Evolutionary conservation across 805 yeast genomes (phyloP).

Genomic region (Saccharomycopsis oosterbeekiorum): DNA sequence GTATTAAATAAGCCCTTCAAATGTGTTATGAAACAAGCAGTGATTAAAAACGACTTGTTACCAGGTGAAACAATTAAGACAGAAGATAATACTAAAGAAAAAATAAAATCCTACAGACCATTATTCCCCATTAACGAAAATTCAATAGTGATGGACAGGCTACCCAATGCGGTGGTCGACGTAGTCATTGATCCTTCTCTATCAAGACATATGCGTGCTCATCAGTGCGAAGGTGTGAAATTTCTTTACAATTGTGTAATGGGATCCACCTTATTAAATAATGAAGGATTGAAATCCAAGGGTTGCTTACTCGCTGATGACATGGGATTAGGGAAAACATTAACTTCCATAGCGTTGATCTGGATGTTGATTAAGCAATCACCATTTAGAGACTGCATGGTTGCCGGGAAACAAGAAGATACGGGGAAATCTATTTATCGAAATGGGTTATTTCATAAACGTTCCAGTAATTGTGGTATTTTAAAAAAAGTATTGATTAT

Average conservation of each 20-base stretch:
- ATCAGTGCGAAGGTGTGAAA: conserved; percentile 75
- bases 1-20: background rate
- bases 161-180: conserved; percentile 3
- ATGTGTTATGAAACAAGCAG: background rate
- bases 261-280: conserved; percentile 38
- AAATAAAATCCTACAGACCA: background rate
- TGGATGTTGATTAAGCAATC: conserved; percentile 75
- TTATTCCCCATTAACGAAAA: background rate
- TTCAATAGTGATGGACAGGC: conserved; percentile 16
- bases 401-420: background rate
- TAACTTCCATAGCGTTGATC: conserved; percentile 72
- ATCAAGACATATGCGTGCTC: conserved; percentile 53
- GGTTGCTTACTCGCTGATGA: conserved; percentile 93
- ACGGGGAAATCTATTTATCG: conserved; percentile 2
- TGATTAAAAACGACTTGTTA: too few species aligned
- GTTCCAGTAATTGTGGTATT: conserved; percentile 17
- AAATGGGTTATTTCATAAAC: conserved; percentile 19
- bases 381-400: conserved; percentile 27
- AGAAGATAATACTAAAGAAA: background rate
- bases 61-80: background rate
- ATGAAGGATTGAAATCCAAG: conserved; percentile 21
- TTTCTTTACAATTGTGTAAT: conserved; percentile 77
- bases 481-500: conserved; percentile 58
- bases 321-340: conserved; percentile 91
- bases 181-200: conserved; percentile 56